A percentile compares a stretch with the other conserved stretches of the same genome.
Evolutionary conservation across 495 filamentous ascomycete genomes (phyloP).

Genomic region (Talaromyces stipitatus): DNA sequence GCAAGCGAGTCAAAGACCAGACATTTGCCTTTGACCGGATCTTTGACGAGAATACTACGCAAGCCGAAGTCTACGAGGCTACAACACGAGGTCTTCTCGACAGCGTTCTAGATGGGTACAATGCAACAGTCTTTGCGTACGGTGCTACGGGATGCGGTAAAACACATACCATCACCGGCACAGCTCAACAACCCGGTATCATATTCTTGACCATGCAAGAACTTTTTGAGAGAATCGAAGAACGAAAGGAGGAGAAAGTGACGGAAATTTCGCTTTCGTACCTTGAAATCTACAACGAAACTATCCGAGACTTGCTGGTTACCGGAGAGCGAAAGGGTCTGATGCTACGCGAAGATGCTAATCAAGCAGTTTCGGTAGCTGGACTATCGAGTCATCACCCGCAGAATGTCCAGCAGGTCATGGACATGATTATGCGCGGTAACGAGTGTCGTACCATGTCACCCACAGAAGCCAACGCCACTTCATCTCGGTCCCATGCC

Average conservation of each 20-base stretch:
- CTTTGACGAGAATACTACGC: conserved; percentile 92
- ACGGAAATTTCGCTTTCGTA: conserved; percentile 92
- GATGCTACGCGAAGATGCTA: conserved; percentile 90
- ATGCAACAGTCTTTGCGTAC: conserved; percentile 98
- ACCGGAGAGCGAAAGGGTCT: conserved; percentile 82
- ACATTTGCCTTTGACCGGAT: conserved; percentile 95
- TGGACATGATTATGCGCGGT: conserved; percentile 97
- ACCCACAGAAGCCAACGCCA: conserved; percentile 95
- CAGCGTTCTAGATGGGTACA: conserved; percentile 94
- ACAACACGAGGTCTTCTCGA: conserved; percentile 86
- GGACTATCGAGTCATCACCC: conserved; percentile 90
- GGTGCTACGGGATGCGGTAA: conserved; percentile 97
- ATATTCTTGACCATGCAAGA: conserved; percentile 99
- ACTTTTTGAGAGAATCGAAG: conserved; percentile 89
- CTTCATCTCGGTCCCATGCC: conserved; percentile 96
- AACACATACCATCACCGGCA: conserved; percentile 97
- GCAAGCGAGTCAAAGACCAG: conserved; percentile 95
- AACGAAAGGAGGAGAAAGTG: conserved; percentile 73
- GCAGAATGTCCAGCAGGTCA: conserved; percentile 83
- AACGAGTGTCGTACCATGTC: conserved; percentile 95
- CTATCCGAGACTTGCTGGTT: conserved; percentile 88
- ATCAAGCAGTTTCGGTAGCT: conserved; percentile 87
- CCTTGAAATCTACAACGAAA: conserved; percentile 99
- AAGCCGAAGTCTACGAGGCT: conserved; percentile 91
- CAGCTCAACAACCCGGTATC: conserved; percentile 86